Evolutionary conservation across 2,329 filamentous ascomycete genomes (phyloP), one percentile per base, ranked within the genome.

Genomic region (Amauroascus verrucosus): DNA sequence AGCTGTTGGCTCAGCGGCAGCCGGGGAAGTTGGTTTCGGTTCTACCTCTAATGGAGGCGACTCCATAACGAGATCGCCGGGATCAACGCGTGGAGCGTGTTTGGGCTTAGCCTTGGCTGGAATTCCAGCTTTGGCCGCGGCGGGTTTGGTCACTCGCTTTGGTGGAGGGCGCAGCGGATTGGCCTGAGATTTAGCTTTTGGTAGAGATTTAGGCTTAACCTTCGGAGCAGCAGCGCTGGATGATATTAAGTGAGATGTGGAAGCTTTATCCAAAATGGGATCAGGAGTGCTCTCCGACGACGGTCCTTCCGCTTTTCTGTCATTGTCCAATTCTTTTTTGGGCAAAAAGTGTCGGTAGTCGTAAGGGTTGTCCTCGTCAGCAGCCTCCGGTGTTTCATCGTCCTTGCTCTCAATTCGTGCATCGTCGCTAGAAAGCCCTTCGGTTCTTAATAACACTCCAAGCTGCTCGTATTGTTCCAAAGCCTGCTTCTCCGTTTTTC

Each of bases 381-480:
- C 64, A 14, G 61, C 58, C 6, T 56, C 59, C 32, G 61, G 63
- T 1, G 67, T 68, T 45, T 73, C 70, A n/a, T 74, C 67, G 48
- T 63, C 66, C 33, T 63, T 58, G 26, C 61, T 62, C 6, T 58
- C 66, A 9, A 59, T 58, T 8, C 59, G 58, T 30, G 59, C 64
- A 51, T 70, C 67, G 48, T 70, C 69, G 1, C 64, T 61, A 13
- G 63, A 65, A 18, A 54, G 57, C 16, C 64, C 63, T 26, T 72
- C 68, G n/a, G 70, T 66, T 30, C 65, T 65, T 32, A 65, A 64
- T 6, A 67, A 51, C 20, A 65, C 66, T 26, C 70, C 74, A 35
- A 93, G 75, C 56, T 87, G 86, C 8, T 81, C 75, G 64, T 87
- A 83, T 63, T 84, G 77, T 48, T 81, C 77, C 46, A 80, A 77